phyloP scores from a whole-genome alignment of 2,329 filamentous ascomycete species.

The Pestalotiopsis sp. region DNA sequence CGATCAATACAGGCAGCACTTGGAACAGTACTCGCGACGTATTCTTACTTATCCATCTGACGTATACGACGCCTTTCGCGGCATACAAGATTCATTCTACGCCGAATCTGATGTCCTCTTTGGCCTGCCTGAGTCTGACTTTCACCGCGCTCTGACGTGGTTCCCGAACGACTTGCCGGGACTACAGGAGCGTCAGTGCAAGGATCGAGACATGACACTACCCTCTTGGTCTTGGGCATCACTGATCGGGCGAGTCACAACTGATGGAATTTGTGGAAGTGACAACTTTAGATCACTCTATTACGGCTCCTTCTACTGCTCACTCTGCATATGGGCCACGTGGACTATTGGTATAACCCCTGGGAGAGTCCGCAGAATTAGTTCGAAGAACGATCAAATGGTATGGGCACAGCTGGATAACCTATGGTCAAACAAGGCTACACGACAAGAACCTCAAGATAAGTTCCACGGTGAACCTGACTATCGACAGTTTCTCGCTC shows the following conservation, averaged over 20 bases:
- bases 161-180: neutral
- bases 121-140: neutral
- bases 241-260: neutral
- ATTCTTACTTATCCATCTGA: neutral
- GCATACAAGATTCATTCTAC: neutral
- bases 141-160: neutral
- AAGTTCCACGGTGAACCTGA: neutral
- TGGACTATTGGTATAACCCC: too few species aligned
- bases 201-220: neutral
- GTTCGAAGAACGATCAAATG: neutral
- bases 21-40: neutral
- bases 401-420: neutral
- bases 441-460: too few species aligned
- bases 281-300: accelerated
- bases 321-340: neutral
- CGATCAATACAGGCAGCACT: neutral
- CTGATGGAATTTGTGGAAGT: accelerated
- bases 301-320: neutral
- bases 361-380: neutral
- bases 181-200: neutral
- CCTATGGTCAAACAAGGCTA: neutral
- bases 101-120: neutral
- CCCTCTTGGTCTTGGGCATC: neutral
- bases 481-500: neutral
- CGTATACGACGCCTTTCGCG: neutral